These are phyloP conservation scores for Cydonia oblonga DNA, from an alignment of 331 rosid species.

Conservation along the genomic window DNA sequence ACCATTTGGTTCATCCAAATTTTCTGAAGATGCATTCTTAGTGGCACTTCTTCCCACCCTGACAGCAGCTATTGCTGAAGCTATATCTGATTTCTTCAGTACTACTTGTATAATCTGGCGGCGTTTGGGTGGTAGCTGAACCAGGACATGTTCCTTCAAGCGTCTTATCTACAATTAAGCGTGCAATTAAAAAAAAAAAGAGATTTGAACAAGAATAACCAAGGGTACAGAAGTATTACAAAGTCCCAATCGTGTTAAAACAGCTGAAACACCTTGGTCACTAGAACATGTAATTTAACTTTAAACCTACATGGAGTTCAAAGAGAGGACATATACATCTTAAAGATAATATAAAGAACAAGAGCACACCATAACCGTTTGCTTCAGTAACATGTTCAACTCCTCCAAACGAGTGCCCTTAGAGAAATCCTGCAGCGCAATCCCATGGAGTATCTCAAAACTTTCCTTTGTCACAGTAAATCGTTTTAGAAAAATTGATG, in stretches of 20 bases:
- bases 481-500: background rate
- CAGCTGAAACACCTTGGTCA: no score
- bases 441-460: slow-evolving; percentile 6
- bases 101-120: slow-evolving; percentile 69
- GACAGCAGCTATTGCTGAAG: slow-evolving; percentile 71
- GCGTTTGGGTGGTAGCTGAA: slow-evolving; percentile 85
- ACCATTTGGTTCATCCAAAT: slow-evolving; percentile 53
- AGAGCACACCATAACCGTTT: slow-evolving; percentile 77
- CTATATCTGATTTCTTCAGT: slow-evolving; percentile 61
- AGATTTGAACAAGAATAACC: slow-evolving; percentile 9
- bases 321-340: background rate
- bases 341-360: slow-evolving; percentile 4
- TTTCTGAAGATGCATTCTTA: slow-evolving; percentile 29
- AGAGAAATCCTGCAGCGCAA: slow-evolving; percentile 73
- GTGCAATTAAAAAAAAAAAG: slow-evolving; percentile 1
- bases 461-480: background rate
- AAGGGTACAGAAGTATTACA: background rate
- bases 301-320: background rate
- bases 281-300: background rate
- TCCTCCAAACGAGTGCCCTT: slow-evolving; percentile 90
- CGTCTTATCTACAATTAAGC: slow-evolving; percentile 66
- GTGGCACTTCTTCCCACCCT: slow-evolving; percentile 22
- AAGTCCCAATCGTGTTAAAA: no score
- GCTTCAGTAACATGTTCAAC: slow-evolving; percentile 86
- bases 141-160: slow-evolving; percentile 77